Base-by-base conservation (phyloP, 441 rosid species). In the Isatis lusitanica region DNA sequence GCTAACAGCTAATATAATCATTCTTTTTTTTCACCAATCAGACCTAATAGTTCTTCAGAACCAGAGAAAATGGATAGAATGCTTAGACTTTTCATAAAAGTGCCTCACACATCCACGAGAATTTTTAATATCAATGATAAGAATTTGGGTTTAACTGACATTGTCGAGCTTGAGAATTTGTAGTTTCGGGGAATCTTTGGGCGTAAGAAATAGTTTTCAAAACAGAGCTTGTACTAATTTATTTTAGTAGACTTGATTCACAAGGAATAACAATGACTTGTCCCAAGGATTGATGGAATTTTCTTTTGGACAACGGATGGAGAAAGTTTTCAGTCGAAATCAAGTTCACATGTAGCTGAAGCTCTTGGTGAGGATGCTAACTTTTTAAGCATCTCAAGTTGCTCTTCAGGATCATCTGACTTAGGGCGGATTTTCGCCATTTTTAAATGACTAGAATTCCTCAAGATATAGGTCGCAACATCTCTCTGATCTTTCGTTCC, bases 371-470 rank as follows among this genome's bases (percentile, higher is more conserved):
- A 59, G 31, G 38, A 39, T 40, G 66, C 47, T 61, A 61, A 21
- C 50, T 61, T 61, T 40, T 63, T 28, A 15, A 63, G 12, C 55
- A 63, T 63, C n/a, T 46, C 68, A 63, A 15, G 66, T 13, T 61
- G 33, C 36, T 40, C 33, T 40, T 24, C 18, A 61, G 18, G 35
- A 24, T 40, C 48, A 21, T 61, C 48, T 61, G 66, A 21, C 12
- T 24, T 16, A 13, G 50, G 3, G 33, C 7, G 12, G 12, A 61
- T 40, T 61, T 7, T 40, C 12, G 7, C 50, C 50, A n/a, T 24
- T 9, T 40, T 61, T 17, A 60, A 24, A 60, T 15, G 13, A 63
- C 13, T 2, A 42, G 53, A 24, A 44, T 42, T 43, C 21, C 50
- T 43, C 52, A 63, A 12, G 38, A 63, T 63, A 44, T 63, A 63